Evolutionary conservation across 2,329 filamentous ascomycete genomes (phyloP).

Genomic region (Sordariomycetes sp.): DNA sequence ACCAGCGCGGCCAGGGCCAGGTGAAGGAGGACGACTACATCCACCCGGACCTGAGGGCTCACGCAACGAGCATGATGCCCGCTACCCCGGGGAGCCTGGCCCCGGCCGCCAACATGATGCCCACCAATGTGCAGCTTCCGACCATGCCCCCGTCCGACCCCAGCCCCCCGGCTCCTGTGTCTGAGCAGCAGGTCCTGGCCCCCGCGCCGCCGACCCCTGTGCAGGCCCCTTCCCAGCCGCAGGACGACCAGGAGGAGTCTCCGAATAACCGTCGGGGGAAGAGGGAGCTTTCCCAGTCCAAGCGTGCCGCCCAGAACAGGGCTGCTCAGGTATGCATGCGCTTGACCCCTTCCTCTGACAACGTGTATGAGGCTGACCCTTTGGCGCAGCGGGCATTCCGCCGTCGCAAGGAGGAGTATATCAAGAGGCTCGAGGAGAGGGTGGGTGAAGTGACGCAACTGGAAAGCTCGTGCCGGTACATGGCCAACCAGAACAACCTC

Average conservation of each 20-base stretch:
- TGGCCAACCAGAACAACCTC: slow-evolving; percentile 82
- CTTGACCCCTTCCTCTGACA: too few species aligned
- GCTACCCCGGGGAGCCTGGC: slow-evolving; percentile 10
- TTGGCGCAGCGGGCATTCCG: slow-evolving; percentile 74
- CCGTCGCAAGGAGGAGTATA: slow-evolving; percentile 95
- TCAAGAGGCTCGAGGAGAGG: slow-evolving; percentile 93
- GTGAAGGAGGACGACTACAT: slow-evolving; percentile 33
- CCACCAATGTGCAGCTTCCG: slow-evolving; percentile 12
- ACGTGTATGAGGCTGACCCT: background rate
- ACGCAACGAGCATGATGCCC: slow-evolving; percentile 12
- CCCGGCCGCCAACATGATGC: slow-evolving; percentile 23
- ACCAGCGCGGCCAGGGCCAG: slow-evolving; percentile 13
- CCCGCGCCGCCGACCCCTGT: slow-evolving; percentile 9
- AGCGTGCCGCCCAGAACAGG: slow-evolving; percentile 91
- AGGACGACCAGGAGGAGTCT: slow-evolving; percentile 19
- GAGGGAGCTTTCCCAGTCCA: slow-evolving; percentile 86
- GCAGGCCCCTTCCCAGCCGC: slow-evolving; percentile 8
- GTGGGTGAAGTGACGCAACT: slow-evolving; percentile 71
- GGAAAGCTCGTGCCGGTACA: slow-evolving; percentile 65
- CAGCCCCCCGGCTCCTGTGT: slow-evolving; percentile 14
- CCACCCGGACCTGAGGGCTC: slow-evolving; percentile 34
- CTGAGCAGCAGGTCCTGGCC: slow-evolving; percentile 7
- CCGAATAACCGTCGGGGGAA: slow-evolving; percentile 65
- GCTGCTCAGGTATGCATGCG: slow-evolving; percentile 72
- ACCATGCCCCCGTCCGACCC: slow-evolving; percentile 13